Percentiles rank a stretch among this genome's conserved stretches.
Conservation (phyloP, 2,329 filamentous ascomycete species). For the Plectosphaerella plurivora region DNA sequence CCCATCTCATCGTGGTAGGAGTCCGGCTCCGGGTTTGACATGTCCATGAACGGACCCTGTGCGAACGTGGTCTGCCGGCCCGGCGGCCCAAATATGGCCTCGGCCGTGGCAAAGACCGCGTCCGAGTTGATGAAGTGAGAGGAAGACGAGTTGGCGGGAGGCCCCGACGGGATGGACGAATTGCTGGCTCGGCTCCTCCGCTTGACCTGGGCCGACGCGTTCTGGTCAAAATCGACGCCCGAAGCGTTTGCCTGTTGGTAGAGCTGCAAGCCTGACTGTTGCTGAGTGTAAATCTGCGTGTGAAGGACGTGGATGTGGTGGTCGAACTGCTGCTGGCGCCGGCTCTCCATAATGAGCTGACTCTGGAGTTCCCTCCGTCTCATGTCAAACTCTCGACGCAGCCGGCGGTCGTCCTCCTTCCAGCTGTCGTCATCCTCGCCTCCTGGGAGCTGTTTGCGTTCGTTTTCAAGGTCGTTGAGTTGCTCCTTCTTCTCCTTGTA, state of each 20-base stretch:
- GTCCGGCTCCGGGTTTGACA: conserved; percentile 27
- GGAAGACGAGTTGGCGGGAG: conserved; percentile 8
- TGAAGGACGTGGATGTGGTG: conserved; percentile 38
- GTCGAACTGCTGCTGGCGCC: conserved; percentile 41
- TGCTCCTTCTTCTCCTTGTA: conserved; percentile 56
- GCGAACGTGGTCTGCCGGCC: conserved; percentile 45
- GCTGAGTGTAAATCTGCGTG: conserved; percentile 39
- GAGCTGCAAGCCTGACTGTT: conserved; percentile 36
- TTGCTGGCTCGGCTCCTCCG: conserved; percentile 44
- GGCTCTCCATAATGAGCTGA: conserved; percentile 41
- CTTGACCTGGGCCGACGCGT: conserved; percentile 36
- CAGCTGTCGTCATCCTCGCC: conserved; percentile 56
- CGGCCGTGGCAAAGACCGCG: conserved; percentile 30
- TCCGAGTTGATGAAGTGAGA: conserved; percentile 29
- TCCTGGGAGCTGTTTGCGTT: conserved; percentile 59
- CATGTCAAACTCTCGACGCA: conserved; percentile 53
- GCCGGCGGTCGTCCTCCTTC: conserved; percentile 45
- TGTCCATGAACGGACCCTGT: conserved; percentile 48
- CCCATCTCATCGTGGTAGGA: conserved; percentile 19
- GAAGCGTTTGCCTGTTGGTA: conserved; percentile 41
- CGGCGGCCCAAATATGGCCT: conserved; percentile 26
- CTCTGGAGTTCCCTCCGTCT: conserved; percentile 49
- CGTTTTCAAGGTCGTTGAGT: conserved; percentile 70
- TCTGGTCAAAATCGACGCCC: conserved; percentile 42
- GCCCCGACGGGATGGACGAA: conserved; percentile 34